Evolutionary conservation across 1,284 basidiomycete genomes (phyloP), one percentile per base, ranked within the genome.

Genomic region (Ustilago vetiveriae): DNA sequence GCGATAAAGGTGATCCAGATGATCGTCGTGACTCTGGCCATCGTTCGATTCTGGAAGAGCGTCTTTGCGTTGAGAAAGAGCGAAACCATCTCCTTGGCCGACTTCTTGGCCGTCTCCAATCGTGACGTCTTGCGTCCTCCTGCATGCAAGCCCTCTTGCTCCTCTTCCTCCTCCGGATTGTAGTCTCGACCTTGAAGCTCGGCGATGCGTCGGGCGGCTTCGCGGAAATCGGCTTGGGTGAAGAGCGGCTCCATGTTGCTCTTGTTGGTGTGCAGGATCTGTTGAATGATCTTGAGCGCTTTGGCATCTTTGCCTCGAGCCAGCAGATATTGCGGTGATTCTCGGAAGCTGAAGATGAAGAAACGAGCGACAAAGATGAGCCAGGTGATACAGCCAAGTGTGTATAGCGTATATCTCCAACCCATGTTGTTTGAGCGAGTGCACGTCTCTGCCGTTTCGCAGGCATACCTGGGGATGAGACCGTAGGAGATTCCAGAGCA

Each of bases 171-270:
- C 13, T 47, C 60, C 1, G 21, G 44, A 9, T 17, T 45, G 32
- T 47, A 55, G 4, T 42, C 47, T 9, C 52, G 6, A 1, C 64
- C 58, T 13, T 59, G 29, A 46, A 48, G 43, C 13, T 50, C 63
- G 4, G 58, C 62, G 38, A 71, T 58, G 33, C 63, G 49, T 35
- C 45, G 46, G 13, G 83, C 83, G 33, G 84, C 76, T 41, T 80
- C 79, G 5, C 55, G 50, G 56, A 84, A 84, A 53, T 84, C 80
- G 7, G 79, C 80, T 19, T 83, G 65, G 1, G 79, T 82, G 29
- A 84, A 76, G 4, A 73, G 71, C 6, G 82, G 83, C 14, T 79
- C 43, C 45, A 57, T 30, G n/a, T 80, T 65, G 14, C 72, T 68
- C 36, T 57, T 64, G 88, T 39, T 81, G 14, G 74, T 69, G 29